phyloP scores from a whole-genome alignment of 2,329 filamentous ascomycete genomes.

The Epichloe coenophiala region DNA sequence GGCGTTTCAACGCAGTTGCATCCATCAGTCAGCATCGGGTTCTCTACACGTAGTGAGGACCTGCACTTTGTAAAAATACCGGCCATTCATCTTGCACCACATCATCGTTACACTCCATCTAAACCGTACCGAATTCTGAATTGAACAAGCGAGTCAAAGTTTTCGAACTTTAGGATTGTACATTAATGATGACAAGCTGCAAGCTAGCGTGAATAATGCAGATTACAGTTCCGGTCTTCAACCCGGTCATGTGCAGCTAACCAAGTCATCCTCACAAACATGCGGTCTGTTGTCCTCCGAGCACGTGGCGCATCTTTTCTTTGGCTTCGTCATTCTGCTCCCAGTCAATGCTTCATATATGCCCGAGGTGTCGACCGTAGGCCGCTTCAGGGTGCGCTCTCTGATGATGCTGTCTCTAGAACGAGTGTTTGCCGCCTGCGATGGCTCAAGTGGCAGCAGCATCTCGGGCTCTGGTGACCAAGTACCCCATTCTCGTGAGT shows the following conservation, averaged over 20 bases:
- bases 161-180: background rate
- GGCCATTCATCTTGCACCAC: too few species aligned
- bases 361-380: slow-evolving; percentile 8
- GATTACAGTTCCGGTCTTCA: background rate
- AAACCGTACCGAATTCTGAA: too few species aligned
- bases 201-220: background rate
- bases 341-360: slow-evolving; percentile 14
- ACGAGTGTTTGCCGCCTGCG: background rate
- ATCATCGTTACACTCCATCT: too few species aligned
- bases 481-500: slow-evolving; percentile 1
- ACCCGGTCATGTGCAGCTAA: background rate
- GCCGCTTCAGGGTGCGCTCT: slow-evolving; percentile 9
- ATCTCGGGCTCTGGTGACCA: slow-evolving; percentile 3
- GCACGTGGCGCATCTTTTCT: slow-evolving; percentile 12
- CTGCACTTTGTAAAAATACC: too few species aligned
- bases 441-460: background rate
- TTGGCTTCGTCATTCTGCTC: slow-evolving; percentile 6
- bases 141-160: too few species aligned
- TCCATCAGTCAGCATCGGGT: background rate
- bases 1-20: background rate
- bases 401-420: slow-evolving; percentile 12
- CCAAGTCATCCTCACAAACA: slow-evolving; percentile 16
- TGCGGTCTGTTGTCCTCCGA: slow-evolving; percentile 21
- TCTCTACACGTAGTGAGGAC: too few species aligned
- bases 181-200: background rate